Base-by-base conservation (phyloP, 2,329 filamentous ascomycete species). In the Hymenoscyphus salicellus region DNA sequence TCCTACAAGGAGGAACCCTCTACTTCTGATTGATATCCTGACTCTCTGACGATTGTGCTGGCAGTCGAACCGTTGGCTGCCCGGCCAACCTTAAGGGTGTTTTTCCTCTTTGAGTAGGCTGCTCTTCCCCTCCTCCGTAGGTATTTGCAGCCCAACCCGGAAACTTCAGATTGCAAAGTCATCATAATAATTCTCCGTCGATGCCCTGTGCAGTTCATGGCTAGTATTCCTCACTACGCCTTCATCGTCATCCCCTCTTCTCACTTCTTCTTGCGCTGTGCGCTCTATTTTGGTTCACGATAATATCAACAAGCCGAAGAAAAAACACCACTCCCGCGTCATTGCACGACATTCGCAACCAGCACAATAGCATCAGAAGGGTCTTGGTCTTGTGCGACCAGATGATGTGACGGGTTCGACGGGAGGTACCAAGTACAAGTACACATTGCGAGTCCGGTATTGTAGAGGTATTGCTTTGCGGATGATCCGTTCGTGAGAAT, bases 201-300 rank as follows among this genome's bases (percentile, higher is more conserved):
- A 52, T 52, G 20, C 46, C 20, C n/a, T 52, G 46, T 26, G 46
- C 46, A 52, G 46, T 52, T 23, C 46, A 23, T 52, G 46, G 46
- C n/a, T 52, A 63, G 20, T 55, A 68, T 66, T 66, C 61, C 63
- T 68, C 65, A 58, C 60, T 66, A 58, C 46, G 55, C 61, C 59
- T 56, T 52, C 60, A 58, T 66, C 64, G 41, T 66, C 60, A 63
- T 67, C 36, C 28, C 41, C 59, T 30, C n/a, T 56, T 33, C 30
- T 32, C 30, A 33, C 30, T 33, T 56, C 30, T 57, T 52, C 55
- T 41, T 6, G 70, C 70, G 68, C 69, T 69, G 69, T 60, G 70
- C 69, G 70, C 68, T 52, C 41, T 49, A 64, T 56, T 56, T 56
- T 56, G 62, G 61, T 66, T 60, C 49, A 55, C 65, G 43, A 56